Conservation (phyloP, 1,139 yeast genomes). For the Pichia sp. region DNA sequence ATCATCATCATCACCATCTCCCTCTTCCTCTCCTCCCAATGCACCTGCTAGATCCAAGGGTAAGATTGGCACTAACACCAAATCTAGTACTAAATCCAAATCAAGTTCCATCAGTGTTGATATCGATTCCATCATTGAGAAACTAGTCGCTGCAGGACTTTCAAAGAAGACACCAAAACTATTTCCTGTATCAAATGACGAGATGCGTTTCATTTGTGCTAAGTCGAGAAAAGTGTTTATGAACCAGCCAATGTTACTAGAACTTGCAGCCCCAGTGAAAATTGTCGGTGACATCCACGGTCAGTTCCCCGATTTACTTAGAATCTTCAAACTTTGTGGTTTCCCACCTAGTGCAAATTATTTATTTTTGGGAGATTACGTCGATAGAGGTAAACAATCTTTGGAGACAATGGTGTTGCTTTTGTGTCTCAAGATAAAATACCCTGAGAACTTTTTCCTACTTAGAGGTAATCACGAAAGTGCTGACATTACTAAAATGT, state of each 20-base stretch:
- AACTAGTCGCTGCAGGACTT: slow-evolving; percentile 41
- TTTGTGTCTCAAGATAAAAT: slow-evolving; percentile 69
- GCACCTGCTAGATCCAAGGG: background rate
- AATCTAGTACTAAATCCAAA: background rate
- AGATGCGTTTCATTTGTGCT: slow-evolving; percentile 40
- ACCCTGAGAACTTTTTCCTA: slow-evolving; percentile 78
- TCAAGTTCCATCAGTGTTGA: slow-evolving; percentile 26
- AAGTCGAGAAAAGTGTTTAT: slow-evolving; percentile 64
- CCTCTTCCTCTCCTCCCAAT: background rate
- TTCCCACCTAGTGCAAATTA: slow-evolving; percentile 76
- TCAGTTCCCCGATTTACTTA: slow-evolving; percentile 66
- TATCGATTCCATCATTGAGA: slow-evolving; percentile 49
- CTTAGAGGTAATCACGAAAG: slow-evolving; percentile 82
- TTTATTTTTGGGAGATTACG: slow-evolving; percentile 77
- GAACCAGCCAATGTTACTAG: slow-evolving; percentile 69
- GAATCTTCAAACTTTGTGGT: slow-evolving; percentile 72
- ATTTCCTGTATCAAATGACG: slow-evolving; percentile 38
- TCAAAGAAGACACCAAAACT: slow-evolving; percentile 35
- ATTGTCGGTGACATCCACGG: slow-evolving; percentile 88
- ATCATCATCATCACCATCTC: slow-evolving; percentile 13
- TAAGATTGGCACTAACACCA: too few species aligned
- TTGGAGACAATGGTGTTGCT: slow-evolving; percentile 69
- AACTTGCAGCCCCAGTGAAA: slow-evolving; percentile 77
- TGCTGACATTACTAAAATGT: slow-evolving; percentile 76
- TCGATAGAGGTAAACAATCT: slow-evolving; percentile 80